phyloP scores from a whole-genome alignment of 1,139 yeast species.

The Diutina sp. region DNA sequence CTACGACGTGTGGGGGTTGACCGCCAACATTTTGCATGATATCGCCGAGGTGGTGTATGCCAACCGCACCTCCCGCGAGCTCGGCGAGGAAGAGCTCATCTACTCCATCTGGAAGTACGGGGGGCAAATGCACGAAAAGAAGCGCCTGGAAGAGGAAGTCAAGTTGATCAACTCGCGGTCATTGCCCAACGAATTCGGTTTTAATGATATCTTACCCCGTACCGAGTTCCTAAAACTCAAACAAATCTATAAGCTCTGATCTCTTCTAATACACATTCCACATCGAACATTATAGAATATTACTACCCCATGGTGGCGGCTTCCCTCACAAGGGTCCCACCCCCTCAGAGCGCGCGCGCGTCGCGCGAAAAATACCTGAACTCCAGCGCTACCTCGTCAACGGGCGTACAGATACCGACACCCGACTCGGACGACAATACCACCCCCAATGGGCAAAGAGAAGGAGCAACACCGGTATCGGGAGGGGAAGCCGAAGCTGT shows the following conservation, averaged over 20 bases:
- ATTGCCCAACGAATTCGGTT: slow-evolving; percentile 25
- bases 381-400: not conserved
- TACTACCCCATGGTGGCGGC: no score
- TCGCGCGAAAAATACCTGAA: not conserved
- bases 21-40: slow-evolving; percentile 78
- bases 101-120: slow-evolving; percentile 42
- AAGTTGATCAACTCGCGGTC: slow-evolving; percentile 21
- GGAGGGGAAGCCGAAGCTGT: not conserved
- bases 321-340: no score
- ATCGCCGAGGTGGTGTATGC: slow-evolving; percentile 46
- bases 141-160: slow-evolving; percentile 23
- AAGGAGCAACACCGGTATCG: not conserved
- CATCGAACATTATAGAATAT: no score
- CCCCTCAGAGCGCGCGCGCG: not conserved
- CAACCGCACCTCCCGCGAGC: slow-evolving; percentile 10
- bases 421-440: not conserved
- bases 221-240: slow-evolving; percentile 30
- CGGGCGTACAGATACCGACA: not conserved
- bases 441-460: not conserved
- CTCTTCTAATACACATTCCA: not conserved
- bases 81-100: slow-evolving; percentile 60
- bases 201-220: slow-evolving; percentile 37
- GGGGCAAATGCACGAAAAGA: slow-evolving; percentile 19
- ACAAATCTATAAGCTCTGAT: slow-evolving; percentile 21
- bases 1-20: slow-evolving; percentile 82